These are phyloP conservation scores for Boletus reticuloceps DNA, from an alignment of 768 basidiomycete genomes.

Conservation along the genomic window DNA sequence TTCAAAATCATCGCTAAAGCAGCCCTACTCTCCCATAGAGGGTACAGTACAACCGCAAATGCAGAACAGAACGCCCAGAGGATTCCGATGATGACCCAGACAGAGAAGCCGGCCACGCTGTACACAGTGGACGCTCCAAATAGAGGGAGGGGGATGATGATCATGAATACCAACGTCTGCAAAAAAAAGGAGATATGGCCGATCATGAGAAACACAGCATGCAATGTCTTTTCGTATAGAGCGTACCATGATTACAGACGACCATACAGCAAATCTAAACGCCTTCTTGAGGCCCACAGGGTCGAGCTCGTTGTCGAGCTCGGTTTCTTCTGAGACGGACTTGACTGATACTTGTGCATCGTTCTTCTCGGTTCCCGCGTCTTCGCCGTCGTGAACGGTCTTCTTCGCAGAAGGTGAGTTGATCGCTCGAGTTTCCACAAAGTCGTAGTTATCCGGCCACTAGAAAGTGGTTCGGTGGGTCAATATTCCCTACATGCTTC, in stretches of 20 bases:
- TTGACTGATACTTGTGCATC: conserved; percentile 26
- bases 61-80: conserved; percentile 81
- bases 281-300: too few relatives aligned
- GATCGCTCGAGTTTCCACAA: conserved; percentile 73
- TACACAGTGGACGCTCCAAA: conserved; percentile 82
- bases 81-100: conserved; percentile 82
- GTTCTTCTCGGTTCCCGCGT: conserved; percentile 39
- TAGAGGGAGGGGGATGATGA: conserved; percentile 80
- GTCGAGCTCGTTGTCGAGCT: too few relatives aligned
- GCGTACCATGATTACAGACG: too few relatives aligned
- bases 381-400: too few relatives aligned
- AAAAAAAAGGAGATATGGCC: neutral
- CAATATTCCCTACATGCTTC: neutral
- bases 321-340: too few relatives aligned
- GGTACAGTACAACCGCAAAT: conserved; percentile 79
- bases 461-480: conserved; percentile 21
- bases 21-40: conserved; percentile 77
- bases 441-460: conserved; percentile 85
- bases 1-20: conserved; percentile 57
- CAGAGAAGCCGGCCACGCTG: conserved; percentile 58
- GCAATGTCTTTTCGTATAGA: too few relatives aligned
- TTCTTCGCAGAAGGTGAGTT: conserved; percentile 41
- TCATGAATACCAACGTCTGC: conserved; percentile 60
- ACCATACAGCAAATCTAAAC: too few relatives aligned
- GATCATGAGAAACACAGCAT: neutral